These are phyloP conservation scores for Termitomyces sp. DNA, from an alignment of 768 basidiomycete genomes.

Conservation along the genomic window DNA sequence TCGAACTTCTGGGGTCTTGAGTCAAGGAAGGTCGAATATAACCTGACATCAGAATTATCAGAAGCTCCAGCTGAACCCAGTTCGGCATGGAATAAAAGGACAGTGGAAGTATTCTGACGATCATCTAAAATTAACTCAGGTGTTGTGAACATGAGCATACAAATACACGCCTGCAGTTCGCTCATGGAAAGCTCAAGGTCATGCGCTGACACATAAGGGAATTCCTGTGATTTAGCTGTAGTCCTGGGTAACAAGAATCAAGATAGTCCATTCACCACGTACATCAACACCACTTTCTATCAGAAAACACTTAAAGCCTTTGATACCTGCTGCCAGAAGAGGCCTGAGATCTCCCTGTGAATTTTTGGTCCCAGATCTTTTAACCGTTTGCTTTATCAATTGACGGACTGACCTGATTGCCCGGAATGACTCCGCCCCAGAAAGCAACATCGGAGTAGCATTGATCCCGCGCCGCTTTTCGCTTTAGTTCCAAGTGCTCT, in stretches of 20 bases:
- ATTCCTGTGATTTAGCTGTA: conserved; percentile 62
- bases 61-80: conserved; percentile 40
- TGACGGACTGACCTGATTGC: conserved; percentile 63
- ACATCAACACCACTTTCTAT: conserved; percentile 96
- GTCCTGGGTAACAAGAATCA: conserved; percentile 13
- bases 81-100: conserved; percentile 93
- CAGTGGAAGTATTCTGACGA: conserved; percentile 59
- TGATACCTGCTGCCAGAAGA: conserved; percentile 79
- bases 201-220: conserved; percentile 76
- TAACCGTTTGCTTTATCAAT: not conserved
- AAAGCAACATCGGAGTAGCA: conserved; percentile 84
- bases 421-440: conserved; percentile 95
- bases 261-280: conserved; percentile 14
- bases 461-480: conserved; percentile 65
- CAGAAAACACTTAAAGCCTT: conserved; percentile 96
- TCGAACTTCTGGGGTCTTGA: conserved; percentile 86
- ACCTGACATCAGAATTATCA: conserved; percentile 37
- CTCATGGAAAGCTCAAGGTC: conserved; percentile 74
- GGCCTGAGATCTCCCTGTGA: conserved; percentile 67
- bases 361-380: not conserved
- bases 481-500: conserved; percentile 69
- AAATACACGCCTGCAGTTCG: conserved; percentile 58
- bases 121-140: conserved; percentile 3
- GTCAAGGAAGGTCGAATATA: conserved; percentile 79
- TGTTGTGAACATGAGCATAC: not conserved